These are phyloP conservation scores for Closterium sp. DNA, from an alignment of 139 green algal species.

Conservation along the genomic window DNA sequence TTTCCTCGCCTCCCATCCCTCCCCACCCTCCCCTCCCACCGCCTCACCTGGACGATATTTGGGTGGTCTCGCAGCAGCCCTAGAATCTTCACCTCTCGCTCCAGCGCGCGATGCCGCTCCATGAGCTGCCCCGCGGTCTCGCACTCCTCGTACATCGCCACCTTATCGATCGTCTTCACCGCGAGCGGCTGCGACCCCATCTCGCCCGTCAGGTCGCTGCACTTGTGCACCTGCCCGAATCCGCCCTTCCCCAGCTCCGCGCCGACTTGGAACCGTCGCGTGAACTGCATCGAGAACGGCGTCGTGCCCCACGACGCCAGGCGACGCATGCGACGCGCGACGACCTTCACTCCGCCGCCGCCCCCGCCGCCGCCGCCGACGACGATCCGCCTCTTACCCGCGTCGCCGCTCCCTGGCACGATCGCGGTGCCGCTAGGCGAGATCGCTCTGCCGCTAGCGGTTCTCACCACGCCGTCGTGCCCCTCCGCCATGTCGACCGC, in stretches of 20 bases:
- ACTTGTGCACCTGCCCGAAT: neutral
- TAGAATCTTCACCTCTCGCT: neutral
- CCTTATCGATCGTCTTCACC: neutral
- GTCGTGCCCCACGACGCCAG: neutral
- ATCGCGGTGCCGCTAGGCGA: neutral
- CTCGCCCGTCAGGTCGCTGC: neutral
- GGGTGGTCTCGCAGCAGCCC: neutral
- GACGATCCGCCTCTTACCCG: neutral
- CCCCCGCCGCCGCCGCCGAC: no score
- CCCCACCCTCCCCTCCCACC: neutral
- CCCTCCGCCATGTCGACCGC: neutral
- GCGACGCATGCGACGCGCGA: neutral
- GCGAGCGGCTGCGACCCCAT: neutral
- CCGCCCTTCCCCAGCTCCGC: neutral
- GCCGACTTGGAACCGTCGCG: neutral
- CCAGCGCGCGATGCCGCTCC: neutral
- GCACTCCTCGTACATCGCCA: neutral
- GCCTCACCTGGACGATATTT: neutral
- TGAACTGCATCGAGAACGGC: neutral
- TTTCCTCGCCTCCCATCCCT: neutral
- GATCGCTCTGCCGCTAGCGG: neutral
- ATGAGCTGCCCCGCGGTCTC: neutral
- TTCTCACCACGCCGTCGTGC: neutral
- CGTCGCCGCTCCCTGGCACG: no score
- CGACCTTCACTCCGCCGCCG: neutral